phyloP scores from a whole-genome alignment of 495 filamentous ascomycete genomes.

The Aspergillus nidulans region DNA sequence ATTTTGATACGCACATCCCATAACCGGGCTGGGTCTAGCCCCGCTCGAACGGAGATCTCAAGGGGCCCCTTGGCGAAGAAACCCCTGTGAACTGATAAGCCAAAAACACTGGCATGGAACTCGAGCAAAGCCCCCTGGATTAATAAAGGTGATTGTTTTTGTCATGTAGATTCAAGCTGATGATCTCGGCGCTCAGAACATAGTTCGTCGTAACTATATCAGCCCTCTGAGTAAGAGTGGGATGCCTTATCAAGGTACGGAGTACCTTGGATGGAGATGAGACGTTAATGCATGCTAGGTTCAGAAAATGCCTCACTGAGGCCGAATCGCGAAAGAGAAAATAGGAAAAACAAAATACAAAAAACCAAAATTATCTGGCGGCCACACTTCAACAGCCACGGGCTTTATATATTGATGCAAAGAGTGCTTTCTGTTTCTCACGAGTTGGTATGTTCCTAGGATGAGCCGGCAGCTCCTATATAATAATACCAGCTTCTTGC shows the following conservation, averaged over 20 bases:
- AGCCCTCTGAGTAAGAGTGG: not conserved
- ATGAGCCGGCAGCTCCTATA: too few relatives aligned
- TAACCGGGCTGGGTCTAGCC: constrained; percentile 2
- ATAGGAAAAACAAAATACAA: not conserved
- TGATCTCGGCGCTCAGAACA: not conserved
- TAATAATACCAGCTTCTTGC: too few relatives aligned
- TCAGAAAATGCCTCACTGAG: constrained; percentile 16
- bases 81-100: not conserved
- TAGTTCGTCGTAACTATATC: not conserved
- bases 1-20: not conserved
- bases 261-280: not conserved
- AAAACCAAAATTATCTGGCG: too few relatives aligned
- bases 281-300: constrained; percentile 14
- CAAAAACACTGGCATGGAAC: not conserved
- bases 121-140: not conserved
- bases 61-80: not conserved
- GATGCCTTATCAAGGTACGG: not conserved
- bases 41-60: not conserved
- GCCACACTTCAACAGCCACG: too few relatives aligned
- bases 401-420: too few relatives aligned
- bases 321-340: not conserved
- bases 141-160: not conserved
- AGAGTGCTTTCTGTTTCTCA: too few relatives aligned
- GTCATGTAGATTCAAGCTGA: not conserved
- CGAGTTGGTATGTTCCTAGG: too few relatives aligned